Conservation (phyloP, 2,329 filamentous ascomycete species). For the Exophiala mesophila region DNA sequence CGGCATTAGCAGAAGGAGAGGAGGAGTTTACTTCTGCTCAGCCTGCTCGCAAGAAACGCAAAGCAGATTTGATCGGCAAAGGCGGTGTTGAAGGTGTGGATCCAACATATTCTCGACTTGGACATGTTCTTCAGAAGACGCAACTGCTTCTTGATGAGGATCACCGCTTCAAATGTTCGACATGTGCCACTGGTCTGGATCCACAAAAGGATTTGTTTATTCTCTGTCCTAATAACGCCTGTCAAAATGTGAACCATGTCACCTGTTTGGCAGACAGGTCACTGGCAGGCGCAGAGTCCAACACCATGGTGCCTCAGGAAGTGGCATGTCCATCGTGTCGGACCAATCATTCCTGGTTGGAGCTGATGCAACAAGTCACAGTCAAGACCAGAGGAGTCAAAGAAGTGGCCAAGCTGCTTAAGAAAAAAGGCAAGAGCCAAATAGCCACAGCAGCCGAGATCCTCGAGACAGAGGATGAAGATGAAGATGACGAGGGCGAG, state of each 20-base stretch:
- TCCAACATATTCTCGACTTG: conserved; percentile 49
- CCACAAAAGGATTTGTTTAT: conserved; percentile 40
- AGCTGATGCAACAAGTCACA: conserved; percentile 77
- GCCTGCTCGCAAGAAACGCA: conserved; percentile 19
- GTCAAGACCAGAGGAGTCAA: conserved; percentile 66
- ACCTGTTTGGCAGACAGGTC: conserved; percentile 52
- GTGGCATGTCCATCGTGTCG: conserved; percentile 70
- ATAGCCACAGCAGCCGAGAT: conserved; percentile 29
- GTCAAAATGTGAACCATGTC: conserved; percentile 50
- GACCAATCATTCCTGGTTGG: conserved; percentile 60
- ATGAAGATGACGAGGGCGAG: conserved; percentile 19
- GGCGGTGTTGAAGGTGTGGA: conserved; percentile 45
- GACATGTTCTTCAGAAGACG: conserved; percentile 50
- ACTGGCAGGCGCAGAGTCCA: conserved; percentile 37
- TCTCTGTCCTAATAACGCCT: conserved; percentile 48
- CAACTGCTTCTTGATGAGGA: conserved; percentile 38
- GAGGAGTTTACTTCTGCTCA: conserved; percentile 25
- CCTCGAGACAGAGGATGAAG: conserved; percentile 17
- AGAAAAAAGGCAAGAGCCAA: conserved; percentile 38
- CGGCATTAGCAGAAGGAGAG: conserved; percentile 24
- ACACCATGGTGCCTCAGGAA: conserved; percentile 58
- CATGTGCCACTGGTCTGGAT: conserved; percentile 45
- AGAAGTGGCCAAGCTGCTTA: conserved; percentile 65
- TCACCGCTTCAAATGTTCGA: conserved; percentile 39
- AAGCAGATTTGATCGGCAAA: conserved; percentile 26